Conservation (phyloP, 176 grass and related monocot genomes). For the Bothriochloa decipiens region DNA sequence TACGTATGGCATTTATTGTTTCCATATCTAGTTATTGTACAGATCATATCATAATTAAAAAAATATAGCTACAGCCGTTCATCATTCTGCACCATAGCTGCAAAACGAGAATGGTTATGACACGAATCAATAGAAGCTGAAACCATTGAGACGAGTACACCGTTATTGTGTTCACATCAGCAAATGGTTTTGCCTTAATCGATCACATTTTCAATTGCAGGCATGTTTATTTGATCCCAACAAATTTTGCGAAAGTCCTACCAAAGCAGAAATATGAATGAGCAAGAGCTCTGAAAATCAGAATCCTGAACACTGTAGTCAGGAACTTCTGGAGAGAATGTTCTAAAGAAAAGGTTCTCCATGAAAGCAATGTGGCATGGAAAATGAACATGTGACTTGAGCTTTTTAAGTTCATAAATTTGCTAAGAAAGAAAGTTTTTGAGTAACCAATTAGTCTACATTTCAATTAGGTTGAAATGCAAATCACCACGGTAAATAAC, state of each 20-base stretch:
- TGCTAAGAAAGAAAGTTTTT: background rate
- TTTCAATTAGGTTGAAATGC: background rate
- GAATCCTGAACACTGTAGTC: background rate
- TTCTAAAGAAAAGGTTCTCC: background rate
- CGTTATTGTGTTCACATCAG: background rate
- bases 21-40: background rate
- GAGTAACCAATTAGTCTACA: background rate
- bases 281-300: background rate
- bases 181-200: conserved; percentile 28
- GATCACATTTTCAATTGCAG: background rate
- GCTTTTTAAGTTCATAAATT: background rate
- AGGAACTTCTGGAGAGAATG: background rate
- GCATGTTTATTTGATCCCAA: conserved; percentile 18
- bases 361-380: background rate
- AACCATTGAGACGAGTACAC: conserved; percentile 8
- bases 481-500: conserved; percentile 26
- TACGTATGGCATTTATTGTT: conserved; percentile 3
- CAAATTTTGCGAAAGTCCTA: background rate
- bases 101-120: conserved; percentile 13
- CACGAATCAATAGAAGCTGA: background rate
- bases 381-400: conserved; percentile 1
- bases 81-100: background rate
- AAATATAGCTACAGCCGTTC: background rate
- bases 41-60: background rate
- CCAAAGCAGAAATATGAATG: background rate